Evolutionary conservation across 2,329 filamentous ascomycete species (phyloP).

Genomic region (Cucurbitaria berberidis): DNA sequence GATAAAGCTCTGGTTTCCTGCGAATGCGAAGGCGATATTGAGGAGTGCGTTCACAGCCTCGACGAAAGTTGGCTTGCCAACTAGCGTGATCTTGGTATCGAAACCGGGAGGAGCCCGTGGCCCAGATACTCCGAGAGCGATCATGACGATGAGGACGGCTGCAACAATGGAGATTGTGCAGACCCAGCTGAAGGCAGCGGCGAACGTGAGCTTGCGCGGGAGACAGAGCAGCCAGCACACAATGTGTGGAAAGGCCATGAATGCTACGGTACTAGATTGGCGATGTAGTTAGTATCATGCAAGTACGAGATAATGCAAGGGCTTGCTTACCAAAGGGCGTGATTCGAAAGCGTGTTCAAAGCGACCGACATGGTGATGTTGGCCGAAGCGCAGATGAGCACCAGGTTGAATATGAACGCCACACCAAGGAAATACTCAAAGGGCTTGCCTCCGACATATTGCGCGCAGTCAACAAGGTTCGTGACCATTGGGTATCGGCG

Average conservation of each 20-base stretch:
- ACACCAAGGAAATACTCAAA: constrained; percentile 35
- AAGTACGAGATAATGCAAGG: neutral
- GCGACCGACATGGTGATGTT: constrained; percentile 59
- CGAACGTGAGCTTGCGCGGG: constrained; percentile 66
- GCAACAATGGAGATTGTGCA: constrained; percentile 63
- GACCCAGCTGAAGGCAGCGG: constrained; percentile 65
- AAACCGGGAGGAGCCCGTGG: constrained; percentile 45
- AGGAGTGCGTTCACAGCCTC: constrained; percentile 36
- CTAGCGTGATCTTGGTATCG: constrained; percentile 25
- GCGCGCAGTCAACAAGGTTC: constrained; percentile 38
- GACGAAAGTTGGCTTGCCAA: constrained; percentile 37
- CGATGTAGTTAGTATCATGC: neutral
- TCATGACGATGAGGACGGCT: constrained; percentile 71
- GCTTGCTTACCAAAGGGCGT: constrained; percentile 58
- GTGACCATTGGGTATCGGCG: constrained; percentile 36
- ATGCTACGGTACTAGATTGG: constrained; percentile 60
- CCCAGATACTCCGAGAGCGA: constrained; percentile 64
- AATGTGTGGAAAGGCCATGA: constrained; percentile 65
- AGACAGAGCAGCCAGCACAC: constrained; percentile 66
- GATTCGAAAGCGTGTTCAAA: constrained; percentile 66
- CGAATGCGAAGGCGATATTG: constrained; percentile 75
- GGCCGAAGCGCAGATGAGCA: constrained; percentile 36
- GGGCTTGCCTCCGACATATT: constrained; percentile 34
- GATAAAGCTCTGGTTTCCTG: constrained; percentile 70
- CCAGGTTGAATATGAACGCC: constrained; percentile 35